phyloP scores from a whole-genome alignment of 441 rosid genomes.

The Codiaeum variegatum region DNA sequence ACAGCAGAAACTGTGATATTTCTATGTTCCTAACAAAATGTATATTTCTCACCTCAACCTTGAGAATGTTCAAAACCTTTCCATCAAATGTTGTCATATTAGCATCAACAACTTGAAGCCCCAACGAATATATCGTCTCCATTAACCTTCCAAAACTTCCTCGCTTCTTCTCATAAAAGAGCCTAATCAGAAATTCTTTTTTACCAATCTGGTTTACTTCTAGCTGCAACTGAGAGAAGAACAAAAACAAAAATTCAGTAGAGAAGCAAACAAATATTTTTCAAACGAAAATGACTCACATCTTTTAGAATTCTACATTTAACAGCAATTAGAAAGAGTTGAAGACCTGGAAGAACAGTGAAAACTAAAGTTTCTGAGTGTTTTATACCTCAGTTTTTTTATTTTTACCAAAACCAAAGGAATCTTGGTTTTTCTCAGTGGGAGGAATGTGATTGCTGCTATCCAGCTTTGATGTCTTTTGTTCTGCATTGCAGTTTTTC shows the following conservation, averaged over 20 bases:
- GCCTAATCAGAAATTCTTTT: constrained; percentile 49
- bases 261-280: background rate
- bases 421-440: constrained; percentile 22
- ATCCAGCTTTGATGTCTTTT: constrained; percentile 15
- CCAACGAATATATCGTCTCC: constrained; percentile 48
- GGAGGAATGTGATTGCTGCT: constrained; percentile 12
- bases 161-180: constrained; percentile 33
- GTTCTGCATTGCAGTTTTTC: constrained; percentile 18
- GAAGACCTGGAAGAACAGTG: background rate
- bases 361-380: background rate
- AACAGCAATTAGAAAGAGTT: background rate
- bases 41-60: constrained; percentile 67
- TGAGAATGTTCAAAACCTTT: constrained; percentile 48
- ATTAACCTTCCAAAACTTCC: constrained; percentile 61
- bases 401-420: constrained; percentile 19
- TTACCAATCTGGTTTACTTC: constrained; percentile 53
- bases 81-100: constrained; percentile 58
- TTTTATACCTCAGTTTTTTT: constrained; percentile 35
- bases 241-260: constrained; percentile 1
- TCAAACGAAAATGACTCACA: background rate
- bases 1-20: no score
- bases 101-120: constrained; percentile 58
- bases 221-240: constrained; percentile 38
- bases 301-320: background rate
- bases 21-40: no score